A percentile compares a stretch with the other conserved stretches of the same genome.
Conservation (phyloP, 169 alveolate species). For the Toxoplasma gondii region DNA sequence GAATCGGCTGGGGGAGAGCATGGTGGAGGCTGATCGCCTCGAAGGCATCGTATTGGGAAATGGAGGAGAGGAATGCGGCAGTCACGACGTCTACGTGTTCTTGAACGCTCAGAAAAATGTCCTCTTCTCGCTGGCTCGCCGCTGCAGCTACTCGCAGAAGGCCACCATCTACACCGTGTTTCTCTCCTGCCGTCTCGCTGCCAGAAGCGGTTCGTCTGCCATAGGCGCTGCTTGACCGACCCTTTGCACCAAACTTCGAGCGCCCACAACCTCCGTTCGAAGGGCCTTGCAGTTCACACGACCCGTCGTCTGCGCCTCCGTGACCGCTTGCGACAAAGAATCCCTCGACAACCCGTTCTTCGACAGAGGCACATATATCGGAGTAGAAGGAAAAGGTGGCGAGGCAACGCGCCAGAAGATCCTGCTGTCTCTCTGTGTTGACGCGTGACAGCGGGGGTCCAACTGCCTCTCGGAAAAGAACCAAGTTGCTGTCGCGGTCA, state of each 20-base stretch:
- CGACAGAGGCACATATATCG: slow-evolving; percentile 2
- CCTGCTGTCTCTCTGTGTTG: slow-evolving; percentile 16
- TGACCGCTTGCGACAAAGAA: neutral
- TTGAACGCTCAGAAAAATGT: neutral
- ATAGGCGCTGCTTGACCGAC: no score
- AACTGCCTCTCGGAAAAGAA: neutral
- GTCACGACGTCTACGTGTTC: slow-evolving; percentile 17
- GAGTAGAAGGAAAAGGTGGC: slow-evolving; percentile 15
- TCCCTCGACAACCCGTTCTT: neutral
- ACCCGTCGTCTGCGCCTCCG: no score
- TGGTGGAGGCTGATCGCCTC: neutral
- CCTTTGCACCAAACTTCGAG: no score
- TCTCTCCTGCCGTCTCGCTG: neutral
- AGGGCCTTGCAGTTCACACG: no score
- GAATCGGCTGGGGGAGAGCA: slow-evolving; percentile 3
- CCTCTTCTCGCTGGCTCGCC: neutral
- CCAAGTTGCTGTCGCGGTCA: neutral
- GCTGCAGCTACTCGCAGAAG: neutral
- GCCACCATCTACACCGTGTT: neutral
- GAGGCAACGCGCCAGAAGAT: slow-evolving; percentile 15
- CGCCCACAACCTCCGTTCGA: no score
- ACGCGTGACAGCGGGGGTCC: slow-evolving; percentile 3
- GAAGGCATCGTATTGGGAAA: neutral
- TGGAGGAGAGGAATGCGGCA: neutral
- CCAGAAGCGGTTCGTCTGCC: neutral